A percentile compares a stretch with the other conserved stretches of the same genome.
phyloP scores from a whole-genome alignment of 1,139 yeast species.

The Wickerhamiella infanticola region DNA sequence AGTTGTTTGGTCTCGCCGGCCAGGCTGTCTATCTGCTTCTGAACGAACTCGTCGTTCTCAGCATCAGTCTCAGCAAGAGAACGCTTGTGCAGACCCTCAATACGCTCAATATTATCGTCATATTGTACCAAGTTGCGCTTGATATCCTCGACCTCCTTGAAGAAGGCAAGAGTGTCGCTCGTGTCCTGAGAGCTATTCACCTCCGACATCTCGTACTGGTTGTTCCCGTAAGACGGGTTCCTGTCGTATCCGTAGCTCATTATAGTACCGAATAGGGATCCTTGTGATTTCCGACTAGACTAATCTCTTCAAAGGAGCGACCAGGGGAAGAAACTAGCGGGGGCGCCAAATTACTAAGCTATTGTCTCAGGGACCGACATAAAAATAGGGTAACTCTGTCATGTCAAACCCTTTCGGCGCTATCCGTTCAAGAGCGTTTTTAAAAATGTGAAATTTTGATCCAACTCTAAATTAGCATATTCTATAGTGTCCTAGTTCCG shows the following conservation, averaged over 20 bases:
- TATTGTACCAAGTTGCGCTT: conserved; percentile 71
- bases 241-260: conserved; percentile 3
- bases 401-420: too few species aligned
- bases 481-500: too few species aligned
- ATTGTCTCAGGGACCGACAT: neutral
- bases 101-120: conserved; percentile 58
- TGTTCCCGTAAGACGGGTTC: conserved; percentile 1
- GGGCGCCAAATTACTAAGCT: neutral
- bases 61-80: conserved; percentile 67
- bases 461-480: too few species aligned
- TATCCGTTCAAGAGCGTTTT: too few species aligned
- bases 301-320: neutral
- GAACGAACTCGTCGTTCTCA: conserved; percentile 56
- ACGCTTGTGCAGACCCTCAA: conserved; percentile 68
- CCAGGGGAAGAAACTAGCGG: neutral
- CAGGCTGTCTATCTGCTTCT: conserved; percentile 62
- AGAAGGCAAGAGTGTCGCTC: conserved; percentile 58
- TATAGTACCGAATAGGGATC: neutral
- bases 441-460: too few species aligned
- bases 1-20: conserved; percentile 67
- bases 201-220: conserved; percentile 13
- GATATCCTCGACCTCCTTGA: conserved; percentile 70
- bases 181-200: conserved; percentile 12
- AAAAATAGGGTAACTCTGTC: too few species aligned
- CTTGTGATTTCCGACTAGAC: neutral